phyloP scores from a whole-genome alignment of 768 basidiomycete species.

The Daedaleopsis sinensis region DNA sequence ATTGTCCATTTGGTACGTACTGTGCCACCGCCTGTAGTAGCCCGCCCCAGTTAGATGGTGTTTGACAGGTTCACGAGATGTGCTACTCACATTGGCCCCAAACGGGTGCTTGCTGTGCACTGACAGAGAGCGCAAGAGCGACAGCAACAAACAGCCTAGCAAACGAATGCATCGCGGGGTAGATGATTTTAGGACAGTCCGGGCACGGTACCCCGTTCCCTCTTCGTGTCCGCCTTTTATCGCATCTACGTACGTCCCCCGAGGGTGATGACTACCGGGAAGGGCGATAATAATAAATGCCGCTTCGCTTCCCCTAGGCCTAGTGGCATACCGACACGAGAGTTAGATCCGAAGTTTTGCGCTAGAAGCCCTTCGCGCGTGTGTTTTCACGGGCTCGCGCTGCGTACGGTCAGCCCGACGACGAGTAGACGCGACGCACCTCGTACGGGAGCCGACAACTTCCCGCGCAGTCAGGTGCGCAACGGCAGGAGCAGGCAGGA shows the following conservation, averaged over 20 bases:
- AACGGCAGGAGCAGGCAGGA: too few relatives aligned
- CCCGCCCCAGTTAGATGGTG: neutral
- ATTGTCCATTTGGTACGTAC: conserved; percentile 2
- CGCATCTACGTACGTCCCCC: too few relatives aligned
- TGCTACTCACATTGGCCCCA: conserved; percentile 18
- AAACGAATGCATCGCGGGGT: conserved; percentile 10
- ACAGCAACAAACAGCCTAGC: conserved; percentile 6
- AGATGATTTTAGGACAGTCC: neutral
- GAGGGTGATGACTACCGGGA: neutral
- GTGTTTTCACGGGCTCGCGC: neutral
- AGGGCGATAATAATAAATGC: neutral
- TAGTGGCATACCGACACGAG: neutral
- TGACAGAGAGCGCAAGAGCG: conserved; percentile 16
- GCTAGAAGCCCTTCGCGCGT: neutral
- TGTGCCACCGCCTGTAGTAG: conserved; percentile 13
- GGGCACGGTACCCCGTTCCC: neutral
- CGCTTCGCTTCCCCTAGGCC: neutral
- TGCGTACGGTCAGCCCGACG: too few relatives aligned
- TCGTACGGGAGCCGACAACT: neutral
- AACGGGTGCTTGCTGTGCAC: conserved; percentile 13
- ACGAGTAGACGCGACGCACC: neutral
- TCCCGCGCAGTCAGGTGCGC: neutral
- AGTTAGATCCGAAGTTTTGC: neutral
- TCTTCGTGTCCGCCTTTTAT: neutral
- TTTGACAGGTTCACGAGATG: neutral